Conservation (phyloP, 495 filamentous ascomycete genomes). For the Filosporella fistucella region DNA sequence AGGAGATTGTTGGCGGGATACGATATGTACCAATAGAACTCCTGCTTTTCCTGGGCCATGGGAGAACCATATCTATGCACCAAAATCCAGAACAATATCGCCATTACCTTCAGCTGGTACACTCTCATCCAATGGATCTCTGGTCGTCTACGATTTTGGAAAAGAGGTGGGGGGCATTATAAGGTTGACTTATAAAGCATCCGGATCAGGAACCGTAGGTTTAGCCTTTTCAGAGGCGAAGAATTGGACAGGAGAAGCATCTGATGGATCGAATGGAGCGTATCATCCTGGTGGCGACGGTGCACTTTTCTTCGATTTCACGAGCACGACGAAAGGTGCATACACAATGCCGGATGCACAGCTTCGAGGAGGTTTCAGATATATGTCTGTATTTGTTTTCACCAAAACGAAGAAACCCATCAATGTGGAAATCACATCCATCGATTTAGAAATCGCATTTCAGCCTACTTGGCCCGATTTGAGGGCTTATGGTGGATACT, state of each 20-base stretch:
- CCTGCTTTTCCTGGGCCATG: neutral
- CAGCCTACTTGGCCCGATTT: constrained; percentile 43
- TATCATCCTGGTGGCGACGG: constrained; percentile 1
- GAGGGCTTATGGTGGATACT: constrained; percentile 51
- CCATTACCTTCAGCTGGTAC: neutral
- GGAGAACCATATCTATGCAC: constrained; percentile 3
- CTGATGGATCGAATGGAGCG: constrained; percentile 1
- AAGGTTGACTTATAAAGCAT: neutral
- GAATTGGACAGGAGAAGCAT: neutral
- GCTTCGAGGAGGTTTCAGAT: constrained; percentile 3
- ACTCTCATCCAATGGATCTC: neutral
- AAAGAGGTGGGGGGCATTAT: constrained; percentile 5
- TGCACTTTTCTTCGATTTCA: neutral
- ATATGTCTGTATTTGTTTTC: constrained; percentile 6
- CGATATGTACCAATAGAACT: neutral
- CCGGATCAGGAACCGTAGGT: neutral
- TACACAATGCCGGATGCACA: neutral
- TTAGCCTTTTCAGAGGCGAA: constrained; percentile 1
- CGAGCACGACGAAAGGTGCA: neutral
- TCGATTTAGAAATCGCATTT: constrained; percentile 46
- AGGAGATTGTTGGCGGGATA: too few species aligned
- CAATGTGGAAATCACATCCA: constrained; percentile 30
- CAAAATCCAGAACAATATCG: neutral
- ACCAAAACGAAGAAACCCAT: neutral
- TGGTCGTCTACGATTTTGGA: constrained; percentile 4